phyloP scores from a whole-genome alignment of 805 yeast genomes.

The Monosporozyma solicola region DNA sequence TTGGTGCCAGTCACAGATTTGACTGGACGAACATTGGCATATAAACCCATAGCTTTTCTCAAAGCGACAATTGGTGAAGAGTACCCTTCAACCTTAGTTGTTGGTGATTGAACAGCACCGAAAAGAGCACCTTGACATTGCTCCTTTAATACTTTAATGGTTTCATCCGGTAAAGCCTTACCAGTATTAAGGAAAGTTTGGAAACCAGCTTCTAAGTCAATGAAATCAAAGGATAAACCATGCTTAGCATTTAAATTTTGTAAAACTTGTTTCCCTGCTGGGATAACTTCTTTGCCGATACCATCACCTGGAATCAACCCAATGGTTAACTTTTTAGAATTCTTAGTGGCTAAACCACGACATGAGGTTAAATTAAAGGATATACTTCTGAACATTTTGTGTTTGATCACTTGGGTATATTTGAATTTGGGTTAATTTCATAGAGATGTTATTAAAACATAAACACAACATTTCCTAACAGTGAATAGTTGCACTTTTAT shows the following conservation, averaged over 20 bases:
- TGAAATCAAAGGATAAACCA: constrained; percentile 76
- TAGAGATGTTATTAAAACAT: neutral
- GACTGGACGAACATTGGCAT: constrained; percentile 97
- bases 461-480: neutral
- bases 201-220: constrained; percentile 86
- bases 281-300: constrained; percentile 94
- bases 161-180: constrained; percentile 87
- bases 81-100: constrained; percentile 89
- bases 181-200: constrained; percentile 94
- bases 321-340: constrained; percentile 41
- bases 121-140: constrained; percentile 96
- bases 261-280: constrained; percentile 85
- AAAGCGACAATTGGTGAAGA: constrained; percentile 98
- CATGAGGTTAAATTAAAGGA: constrained; percentile 21
- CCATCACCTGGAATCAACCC: constrained; percentile 97
- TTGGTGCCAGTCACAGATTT: constrained; percentile 73
- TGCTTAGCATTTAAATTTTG: constrained; percentile 71
- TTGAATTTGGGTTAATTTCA: neutral
- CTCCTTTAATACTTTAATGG: constrained; percentile 64
- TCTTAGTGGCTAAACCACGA: constrained; percentile 31
- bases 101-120: constrained; percentile 95
- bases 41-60: constrained; percentile 87
- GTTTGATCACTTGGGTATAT: neutral
- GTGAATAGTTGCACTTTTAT: neutral
- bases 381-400: constrained; percentile 23